These are phyloP conservation scores for Lachancea meyersii DNA, from an alignment of 805 yeast species.

Conservation along the genomic window DNA sequence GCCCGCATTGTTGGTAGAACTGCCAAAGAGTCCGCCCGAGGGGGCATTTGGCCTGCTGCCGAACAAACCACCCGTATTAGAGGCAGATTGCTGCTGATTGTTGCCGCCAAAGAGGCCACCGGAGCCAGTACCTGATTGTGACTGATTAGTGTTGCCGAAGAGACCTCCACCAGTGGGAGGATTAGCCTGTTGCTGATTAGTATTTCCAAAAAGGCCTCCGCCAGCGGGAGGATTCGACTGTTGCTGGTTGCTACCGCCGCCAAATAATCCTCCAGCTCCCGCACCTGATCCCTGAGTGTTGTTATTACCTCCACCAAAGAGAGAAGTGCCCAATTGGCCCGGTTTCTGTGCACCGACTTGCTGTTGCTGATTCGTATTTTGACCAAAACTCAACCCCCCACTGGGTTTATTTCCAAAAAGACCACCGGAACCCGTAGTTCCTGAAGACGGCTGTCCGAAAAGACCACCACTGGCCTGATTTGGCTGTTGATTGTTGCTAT, in stretches of 20 bases:
- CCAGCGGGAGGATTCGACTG: constrained; percentile 7
- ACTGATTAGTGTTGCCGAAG: constrained; percentile 32
- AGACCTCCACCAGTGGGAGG: constrained; percentile 37
- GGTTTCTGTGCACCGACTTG: constrained; percentile 10
- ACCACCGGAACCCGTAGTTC: constrained; percentile 23
- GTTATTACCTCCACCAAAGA: constrained; percentile 30
- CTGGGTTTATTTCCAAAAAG: constrained; percentile 32
- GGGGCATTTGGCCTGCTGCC: constrained; percentile 15
- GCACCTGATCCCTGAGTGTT: constrained; percentile 6
- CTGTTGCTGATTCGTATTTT: constrained; percentile 3
- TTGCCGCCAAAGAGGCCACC: constrained; percentile 23
- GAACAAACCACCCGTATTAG: constrained; percentile 19
- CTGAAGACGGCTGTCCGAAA: constrained; percentile 17
- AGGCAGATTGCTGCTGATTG: constrained; percentile 5
- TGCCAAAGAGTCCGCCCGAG: constrained; percentile 17
- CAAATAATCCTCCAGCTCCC: background rate
- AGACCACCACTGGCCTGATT: constrained; percentile 15
- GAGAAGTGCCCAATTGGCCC: constrained; percentile 21
- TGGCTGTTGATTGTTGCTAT: constrained; percentile 12
- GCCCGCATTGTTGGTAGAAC: constrained; percentile 16
- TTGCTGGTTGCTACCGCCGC: constrained; percentile 8
- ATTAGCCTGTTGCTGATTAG: constrained; percentile 15
- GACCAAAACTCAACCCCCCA: constrained; percentile 19
- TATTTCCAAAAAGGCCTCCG: constrained; percentile 7
- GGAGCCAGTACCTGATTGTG: constrained; percentile 4